Conservation (phyloP, 331 rosid species). For the Saraca asoca region DNA sequence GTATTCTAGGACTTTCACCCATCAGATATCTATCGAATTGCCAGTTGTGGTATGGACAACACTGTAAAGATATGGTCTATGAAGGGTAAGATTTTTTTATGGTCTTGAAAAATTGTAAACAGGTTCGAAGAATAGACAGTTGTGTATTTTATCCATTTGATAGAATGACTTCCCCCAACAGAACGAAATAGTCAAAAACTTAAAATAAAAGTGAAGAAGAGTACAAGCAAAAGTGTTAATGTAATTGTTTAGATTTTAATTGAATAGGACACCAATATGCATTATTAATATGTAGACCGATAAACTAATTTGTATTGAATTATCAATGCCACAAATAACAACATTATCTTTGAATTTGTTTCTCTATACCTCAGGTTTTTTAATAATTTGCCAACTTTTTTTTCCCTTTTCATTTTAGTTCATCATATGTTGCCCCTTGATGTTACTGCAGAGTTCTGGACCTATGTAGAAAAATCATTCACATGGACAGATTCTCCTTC, state of each 20-base stretch:
- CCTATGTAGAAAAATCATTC: constrained; percentile 86
- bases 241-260: too few species aligned
- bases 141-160: too few species aligned
- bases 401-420: constrained; percentile 7
- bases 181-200: too few species aligned
- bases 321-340: too few species aligned
- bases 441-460: constrained; percentile 81
- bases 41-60: constrained; percentile 98
- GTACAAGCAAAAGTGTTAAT: too few species aligned
- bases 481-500: constrained; percentile 99
- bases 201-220: too few species aligned
- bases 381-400: neutral
- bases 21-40: constrained; percentile 77
- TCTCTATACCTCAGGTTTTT: neutral
- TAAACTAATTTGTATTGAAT: too few species aligned
- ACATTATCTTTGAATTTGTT: neutral
- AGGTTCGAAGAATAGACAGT: too few species aligned
- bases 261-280: too few species aligned
- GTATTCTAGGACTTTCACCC: constrained; percentile 84
- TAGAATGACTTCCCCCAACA: too few species aligned
- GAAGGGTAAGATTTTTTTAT: constrained; percentile 60
- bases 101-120: too few species aligned
- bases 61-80: constrained; percentile 98
- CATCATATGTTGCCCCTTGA: constrained; percentile 19
- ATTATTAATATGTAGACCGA: too few species aligned